Evolutionary conservation across 1,139 yeast species (phyloP).

Genomic region (Nematodospora anomalae): DNA sequence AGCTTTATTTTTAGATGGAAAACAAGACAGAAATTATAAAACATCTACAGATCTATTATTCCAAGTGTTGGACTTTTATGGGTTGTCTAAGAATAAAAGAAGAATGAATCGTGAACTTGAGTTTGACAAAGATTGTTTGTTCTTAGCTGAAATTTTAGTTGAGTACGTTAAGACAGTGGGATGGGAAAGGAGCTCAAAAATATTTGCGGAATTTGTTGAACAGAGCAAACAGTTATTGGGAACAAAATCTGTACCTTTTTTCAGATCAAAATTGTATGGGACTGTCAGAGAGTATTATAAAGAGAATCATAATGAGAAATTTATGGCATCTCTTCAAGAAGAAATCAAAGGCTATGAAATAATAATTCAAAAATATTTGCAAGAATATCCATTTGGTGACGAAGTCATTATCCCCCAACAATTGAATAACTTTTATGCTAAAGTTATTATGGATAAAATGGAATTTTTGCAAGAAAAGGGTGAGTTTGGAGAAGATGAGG

Average conservation of each 20-base stretch:
- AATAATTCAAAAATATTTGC: slow-evolving; percentile 1
- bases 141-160: slow-evolving; percentile 6
- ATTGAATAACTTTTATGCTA: background rate
- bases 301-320: slow-evolving; percentile 1
- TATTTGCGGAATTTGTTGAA: slow-evolving; percentile 3
- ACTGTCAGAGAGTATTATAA: background rate
- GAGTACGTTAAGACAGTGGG: slow-evolving; percentile 7
- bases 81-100: slow-evolving; percentile 1
- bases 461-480: background rate
- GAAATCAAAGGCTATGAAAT: background rate
- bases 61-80: slow-evolving; percentile 7
- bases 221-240: slow-evolving; percentile 3
- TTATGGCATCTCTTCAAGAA: background rate
- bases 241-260: background rate
- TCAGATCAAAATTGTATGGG: background rate
- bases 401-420: background rate
- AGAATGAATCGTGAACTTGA: slow-evolving; percentile 2
- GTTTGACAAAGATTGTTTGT: slow-evolving; percentile 4
- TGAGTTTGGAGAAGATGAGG: background rate
- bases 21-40: background rate
- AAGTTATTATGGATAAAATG: background rate
- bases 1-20: slow-evolving; percentile 1
- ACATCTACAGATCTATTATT: slow-evolving; percentile 7
- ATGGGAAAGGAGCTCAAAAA: background rate
- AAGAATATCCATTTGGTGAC: slow-evolving; percentile 4